phyloP scores from a whole-genome alignment of 1,284 basidiomycete species.

The Melampsora larici-populina region DNA sequence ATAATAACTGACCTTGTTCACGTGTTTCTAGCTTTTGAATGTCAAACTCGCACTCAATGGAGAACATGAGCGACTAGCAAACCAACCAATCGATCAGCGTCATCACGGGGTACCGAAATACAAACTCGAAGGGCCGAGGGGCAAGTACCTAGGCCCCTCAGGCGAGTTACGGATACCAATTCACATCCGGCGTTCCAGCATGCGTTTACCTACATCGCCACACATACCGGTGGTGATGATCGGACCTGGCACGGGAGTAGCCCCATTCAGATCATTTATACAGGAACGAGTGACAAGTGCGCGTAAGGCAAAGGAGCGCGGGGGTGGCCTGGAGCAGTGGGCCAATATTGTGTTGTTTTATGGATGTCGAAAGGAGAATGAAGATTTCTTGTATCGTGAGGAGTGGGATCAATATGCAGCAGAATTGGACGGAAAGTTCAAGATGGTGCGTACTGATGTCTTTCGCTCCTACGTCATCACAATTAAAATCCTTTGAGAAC shows the following conservation, averaged over 20 bases:
- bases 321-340: constrained; percentile 89
- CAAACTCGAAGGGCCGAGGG: constrained; percentile 81
- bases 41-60: constrained; percentile 71
- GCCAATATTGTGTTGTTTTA: constrained; percentile 91
- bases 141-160: constrained; percentile 64
- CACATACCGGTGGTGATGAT: constrained; percentile 99
- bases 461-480: constrained; percentile 81
- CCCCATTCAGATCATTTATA: constrained; percentile 96
- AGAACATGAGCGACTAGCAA: constrained; percentile 50
- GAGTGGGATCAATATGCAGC: constrained; percentile 86
- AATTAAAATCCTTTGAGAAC: constrained; percentile 72
- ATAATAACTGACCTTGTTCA: constrained; percentile 55
- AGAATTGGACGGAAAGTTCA: constrained; percentile 86
- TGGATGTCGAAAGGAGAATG: constrained; percentile 78
- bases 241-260: constrained; percentile 95
- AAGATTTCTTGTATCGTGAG: constrained; percentile 90
- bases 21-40: constrained; percentile 80
- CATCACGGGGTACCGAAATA: constrained; percentile 65
- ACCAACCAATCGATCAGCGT: constrained; percentile 54
- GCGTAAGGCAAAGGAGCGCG: constrained; percentile 76
- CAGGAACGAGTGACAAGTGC: constrained; percentile 96
- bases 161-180: constrained; percentile 76
- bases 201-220: constrained; percentile 91
- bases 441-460: constrained; percentile 63
- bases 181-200: constrained; percentile 91